These are phyloP conservation scores for Phlegmacium glaucopus DNA, from an alignment of 768 basidiomycete genomes.

Conservation along the genomic window DNA sequence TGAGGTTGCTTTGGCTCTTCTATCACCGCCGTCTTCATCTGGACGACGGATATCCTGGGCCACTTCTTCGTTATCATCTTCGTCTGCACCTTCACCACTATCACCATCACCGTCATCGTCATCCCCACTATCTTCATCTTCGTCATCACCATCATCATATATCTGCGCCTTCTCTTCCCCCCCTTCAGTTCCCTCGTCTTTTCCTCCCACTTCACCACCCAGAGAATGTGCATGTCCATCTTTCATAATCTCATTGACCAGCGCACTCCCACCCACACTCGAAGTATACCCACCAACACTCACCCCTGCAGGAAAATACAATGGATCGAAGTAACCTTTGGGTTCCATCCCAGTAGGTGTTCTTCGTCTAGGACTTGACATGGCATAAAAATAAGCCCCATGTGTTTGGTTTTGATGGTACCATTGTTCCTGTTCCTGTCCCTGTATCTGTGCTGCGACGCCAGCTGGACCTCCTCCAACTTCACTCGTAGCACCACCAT, in stretches of 20 bases:
- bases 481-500: background rate
- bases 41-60: no score
- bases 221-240: constrained; percentile 1
- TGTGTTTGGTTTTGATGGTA: constrained; percentile 9
- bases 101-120: no score
- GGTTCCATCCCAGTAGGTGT: constrained; percentile 26
- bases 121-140: no score
- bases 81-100: no score
- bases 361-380: constrained; percentile 21
- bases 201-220: no score
- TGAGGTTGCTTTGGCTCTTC: no score
- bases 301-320: constrained; percentile 33
- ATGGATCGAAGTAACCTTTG: constrained; percentile 42
- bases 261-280: constrained; percentile 13
- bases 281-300: background rate
- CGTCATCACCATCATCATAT: no score
- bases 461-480: constrained; percentile 5
- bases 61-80: no score
- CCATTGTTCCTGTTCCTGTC: background rate
- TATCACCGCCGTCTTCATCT: no score
- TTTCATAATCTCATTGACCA: constrained; percentile 37
- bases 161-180: no score
- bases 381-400: constrained; percentile 24
- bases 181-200: no score
- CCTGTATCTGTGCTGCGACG: constrained; percentile 1